These are phyloP conservation scores for Myxozyma mucilagina DNA, from an alignment of 805 yeast genomes.

Conservation along the genomic window DNA sequence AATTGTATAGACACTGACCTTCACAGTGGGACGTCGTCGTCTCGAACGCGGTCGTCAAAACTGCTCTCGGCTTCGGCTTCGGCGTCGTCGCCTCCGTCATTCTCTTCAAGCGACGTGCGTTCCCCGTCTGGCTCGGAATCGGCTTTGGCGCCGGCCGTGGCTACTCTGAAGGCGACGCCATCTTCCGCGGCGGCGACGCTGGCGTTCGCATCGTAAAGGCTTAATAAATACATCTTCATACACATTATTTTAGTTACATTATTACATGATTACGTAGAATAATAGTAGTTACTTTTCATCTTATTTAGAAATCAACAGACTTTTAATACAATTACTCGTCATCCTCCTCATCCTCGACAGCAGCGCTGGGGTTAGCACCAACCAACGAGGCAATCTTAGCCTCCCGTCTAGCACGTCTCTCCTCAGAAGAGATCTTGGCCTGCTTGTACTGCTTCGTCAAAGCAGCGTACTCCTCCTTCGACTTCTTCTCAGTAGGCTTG, in stretches of 20 bases:
- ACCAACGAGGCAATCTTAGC: constrained; percentile 77
- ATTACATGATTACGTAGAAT: constrained; percentile 3
- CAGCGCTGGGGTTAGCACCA: constrained; percentile 17
- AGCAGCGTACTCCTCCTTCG: constrained; percentile 98
- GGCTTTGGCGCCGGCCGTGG: constrained; percentile 99
- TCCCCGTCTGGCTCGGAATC: constrained; percentile 96
- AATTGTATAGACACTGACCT: not conserved
- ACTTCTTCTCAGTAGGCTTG: constrained; percentile 88
- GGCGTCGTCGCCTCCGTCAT: constrained; percentile 92
- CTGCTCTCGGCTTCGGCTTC: constrained; percentile 94
- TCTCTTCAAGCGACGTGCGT: constrained; percentile 88
- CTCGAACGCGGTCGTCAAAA: constrained; percentile 90
- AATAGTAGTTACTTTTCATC: not conserved
- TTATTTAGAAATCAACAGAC: not conserved
- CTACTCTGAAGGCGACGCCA: constrained; percentile 96
- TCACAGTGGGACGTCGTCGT: constrained; percentile 87
- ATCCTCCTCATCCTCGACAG: constrained; percentile 24
- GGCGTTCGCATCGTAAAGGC: constrained; percentile 31
- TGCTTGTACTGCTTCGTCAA: constrained; percentile 90
- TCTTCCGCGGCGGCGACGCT: constrained; percentile 60
- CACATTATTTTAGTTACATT: constrained; percentile 1
- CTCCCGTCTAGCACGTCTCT: constrained; percentile 85
- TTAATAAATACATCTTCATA: not conserved
- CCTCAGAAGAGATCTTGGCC: constrained; percentile 83
- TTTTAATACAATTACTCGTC: constrained; percentile 12